Evolutionary conservation across 208 protist species (phyloP), one percentile per base, ranked within the genome.

Genomic region (Trypanosoma theileri): DNA sequence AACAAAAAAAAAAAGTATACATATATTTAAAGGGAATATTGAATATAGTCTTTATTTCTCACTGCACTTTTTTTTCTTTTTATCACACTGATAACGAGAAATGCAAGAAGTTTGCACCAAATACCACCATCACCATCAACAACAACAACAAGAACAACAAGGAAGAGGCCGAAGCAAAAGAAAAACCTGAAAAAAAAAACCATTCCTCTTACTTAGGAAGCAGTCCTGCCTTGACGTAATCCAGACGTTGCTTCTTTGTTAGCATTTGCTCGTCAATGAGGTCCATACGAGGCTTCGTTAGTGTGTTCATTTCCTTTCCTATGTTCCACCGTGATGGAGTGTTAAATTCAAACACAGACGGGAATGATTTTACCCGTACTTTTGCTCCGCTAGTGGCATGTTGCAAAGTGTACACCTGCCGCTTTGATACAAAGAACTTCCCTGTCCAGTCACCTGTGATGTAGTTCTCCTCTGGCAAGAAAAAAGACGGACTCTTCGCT

Each of bases 401-500:
- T 78, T 94, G 89, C 14, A 95, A 76, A 2, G 92, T 96, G 71
- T 96, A 96, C 10, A 96, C 89, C 69, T 96, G 92, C 7, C 88
- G 78, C 54, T 86, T 92, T 16, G 88, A 88, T 22, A 96, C 86
- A 70, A 94, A 96, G 46, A 95, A 96, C 68, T 94, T 93, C 0
- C 92, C 92, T 6, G 92, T 96, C 89, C 92, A 96, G 44, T 96
- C 92, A 24, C 89, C 92, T 13, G 89, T 95, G 24, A 96, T 95
- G 75, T 96, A 96, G 70, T 96, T 96, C 41, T 96, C 89, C 58
- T 91, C 77, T 0, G 92, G 92, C 11, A 96, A 63, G 50, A 92
- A 96, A 70, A 82, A 76, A 0, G 77, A 67, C 64, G 86, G 91
- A 58, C 85, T 89, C 58, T 94, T 94, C 0, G 85, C 79, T 12